Evolutionary conservation across 2,329 filamentous ascomycete species (phyloP).

Genomic region (Gnomoniopsis smithogilvyi): DNA sequence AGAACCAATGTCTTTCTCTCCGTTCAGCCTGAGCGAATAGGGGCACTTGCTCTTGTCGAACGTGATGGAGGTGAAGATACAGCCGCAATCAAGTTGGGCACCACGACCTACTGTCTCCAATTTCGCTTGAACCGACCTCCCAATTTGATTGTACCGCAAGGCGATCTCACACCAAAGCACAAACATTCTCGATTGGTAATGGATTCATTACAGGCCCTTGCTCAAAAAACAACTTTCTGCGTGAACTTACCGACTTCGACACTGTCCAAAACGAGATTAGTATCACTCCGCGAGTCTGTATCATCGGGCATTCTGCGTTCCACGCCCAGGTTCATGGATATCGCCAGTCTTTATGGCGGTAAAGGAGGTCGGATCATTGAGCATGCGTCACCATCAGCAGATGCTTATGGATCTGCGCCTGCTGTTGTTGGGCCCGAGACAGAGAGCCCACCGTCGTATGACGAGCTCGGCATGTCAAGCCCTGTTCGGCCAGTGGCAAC

Average conservation of each 20-base stretch:
- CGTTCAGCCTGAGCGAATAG: neutral
- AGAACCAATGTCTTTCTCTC: slow-evolving; percentile 1
- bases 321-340: slow-evolving; percentile 1
- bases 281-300: neutral
- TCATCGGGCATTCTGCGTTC: slow-evolving; percentile 1
- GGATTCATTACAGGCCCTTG: neutral
- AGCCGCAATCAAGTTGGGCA: neutral
- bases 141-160: neutral
- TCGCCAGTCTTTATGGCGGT: slow-evolving; percentile 12
- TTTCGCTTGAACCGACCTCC: neutral
- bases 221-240: neutral
- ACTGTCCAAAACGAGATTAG: neutral
- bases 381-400: neutral
- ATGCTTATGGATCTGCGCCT: neutral
- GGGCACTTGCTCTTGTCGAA: neutral
- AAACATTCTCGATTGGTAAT: slow-evolving; percentile 1
- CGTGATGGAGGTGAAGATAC: neutral
- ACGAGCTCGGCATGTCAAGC: neutral
- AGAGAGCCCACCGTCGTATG: slow-evolving; percentile 5
- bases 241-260: neutral
- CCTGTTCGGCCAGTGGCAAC: neutral
- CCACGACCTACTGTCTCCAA: neutral
- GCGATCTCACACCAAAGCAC: slow-evolving; percentile 7
- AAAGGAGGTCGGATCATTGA: slow-evolving; percentile 12
- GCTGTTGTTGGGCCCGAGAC: neutral